Conservation (phyloP, 2,329 filamentous ascomycete species). For the Alternaria postmessia region DNA sequence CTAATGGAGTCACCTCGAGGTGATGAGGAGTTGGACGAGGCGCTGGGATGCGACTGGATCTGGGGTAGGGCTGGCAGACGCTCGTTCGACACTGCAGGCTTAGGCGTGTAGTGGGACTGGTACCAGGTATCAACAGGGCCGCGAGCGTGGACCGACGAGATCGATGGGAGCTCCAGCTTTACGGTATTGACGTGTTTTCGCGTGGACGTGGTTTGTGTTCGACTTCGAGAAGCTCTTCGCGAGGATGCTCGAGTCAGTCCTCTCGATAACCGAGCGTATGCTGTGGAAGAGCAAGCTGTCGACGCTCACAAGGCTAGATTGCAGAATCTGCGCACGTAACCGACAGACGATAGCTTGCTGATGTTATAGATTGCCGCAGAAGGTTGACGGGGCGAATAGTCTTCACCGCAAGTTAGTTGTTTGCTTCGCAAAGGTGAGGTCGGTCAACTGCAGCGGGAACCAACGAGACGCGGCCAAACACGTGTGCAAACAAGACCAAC, state of each 20-base stretch:
- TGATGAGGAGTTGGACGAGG: constrained; percentile 75
- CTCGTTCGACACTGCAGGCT: constrained; percentile 73
- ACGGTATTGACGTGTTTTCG: constrained; percentile 65
- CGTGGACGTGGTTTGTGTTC: constrained; percentile 8
- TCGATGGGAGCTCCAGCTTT: constrained; percentile 94
- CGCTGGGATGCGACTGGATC: constrained; percentile 68
- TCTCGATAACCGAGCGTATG: constrained; percentile 38
- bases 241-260: constrained; percentile 27
- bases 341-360: constrained; percentile 34
- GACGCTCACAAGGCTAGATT: constrained; percentile 39
- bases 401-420: constrained; percentile 49
- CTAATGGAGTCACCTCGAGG: constrained; percentile 80
- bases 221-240: constrained; percentile 20
- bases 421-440: constrained; percentile 36
- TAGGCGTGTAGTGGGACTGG: constrained; percentile 71
- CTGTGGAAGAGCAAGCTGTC: constrained; percentile 22
- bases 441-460: constrained; percentile 31
- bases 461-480: constrained; percentile 39
- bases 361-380: constrained; percentile 38
- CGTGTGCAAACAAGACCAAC: constrained; percentile 42
- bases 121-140: constrained; percentile 77
- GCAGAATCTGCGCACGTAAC: constrained; percentile 43
- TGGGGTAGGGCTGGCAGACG: constrained; percentile 76
- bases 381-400: constrained; percentile 27
- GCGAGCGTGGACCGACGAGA: constrained; percentile 83